phyloP scores from a whole-genome alignment of 345 rosid species.

The Boechera stricta region DNA sequence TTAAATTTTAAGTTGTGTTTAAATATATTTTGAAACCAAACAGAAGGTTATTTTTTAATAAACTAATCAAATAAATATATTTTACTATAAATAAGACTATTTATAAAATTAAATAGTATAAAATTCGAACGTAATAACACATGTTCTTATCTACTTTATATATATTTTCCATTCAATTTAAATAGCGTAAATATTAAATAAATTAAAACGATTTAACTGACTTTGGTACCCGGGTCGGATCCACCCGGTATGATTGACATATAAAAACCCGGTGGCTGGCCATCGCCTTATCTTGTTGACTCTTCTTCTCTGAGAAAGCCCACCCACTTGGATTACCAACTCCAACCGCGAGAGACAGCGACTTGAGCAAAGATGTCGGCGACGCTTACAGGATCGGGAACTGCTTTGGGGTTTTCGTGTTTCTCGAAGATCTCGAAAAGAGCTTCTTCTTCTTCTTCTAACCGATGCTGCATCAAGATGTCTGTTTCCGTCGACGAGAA shows the following conservation, averaged over 20 bases:
- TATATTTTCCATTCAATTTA: neutral
- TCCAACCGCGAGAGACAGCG: slow-evolving; percentile 32
- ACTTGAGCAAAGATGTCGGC: slow-evolving; percentile 50
- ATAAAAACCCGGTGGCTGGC: slow-evolving; percentile 26
- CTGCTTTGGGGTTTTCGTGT: slow-evolving; percentile 55
- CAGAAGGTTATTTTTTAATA: too few relatives aligned
- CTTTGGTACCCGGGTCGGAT: slow-evolving; percentile 20
- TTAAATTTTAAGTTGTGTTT: too few relatives aligned
- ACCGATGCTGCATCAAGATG: slow-evolving; percentile 57
- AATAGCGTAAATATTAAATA: too few relatives aligned
- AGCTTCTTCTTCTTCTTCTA: slow-evolving; percentile 45
- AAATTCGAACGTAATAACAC: too few relatives aligned
- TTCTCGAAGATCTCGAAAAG: slow-evolving; percentile 47
- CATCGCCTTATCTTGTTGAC: slow-evolving; percentile 48
- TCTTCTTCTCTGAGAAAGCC: slow-evolving; percentile 16
- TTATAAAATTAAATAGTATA: too few relatives aligned
- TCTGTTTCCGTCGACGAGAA: slow-evolving; percentile 68
- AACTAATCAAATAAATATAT: too few relatives aligned
- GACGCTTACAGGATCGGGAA: slow-evolving; percentile 57
- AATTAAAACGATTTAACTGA: neutral
- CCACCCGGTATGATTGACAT: slow-evolving; percentile 2
- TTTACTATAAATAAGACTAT: too few relatives aligned
- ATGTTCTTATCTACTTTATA: too few relatives aligned
- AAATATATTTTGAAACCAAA: too few relatives aligned
- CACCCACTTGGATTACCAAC: slow-evolving; percentile 30